Conservation (phyloP, 2,329 filamentous ascomycete genomes). For the Tetracladium maxilliforme region DNA sequence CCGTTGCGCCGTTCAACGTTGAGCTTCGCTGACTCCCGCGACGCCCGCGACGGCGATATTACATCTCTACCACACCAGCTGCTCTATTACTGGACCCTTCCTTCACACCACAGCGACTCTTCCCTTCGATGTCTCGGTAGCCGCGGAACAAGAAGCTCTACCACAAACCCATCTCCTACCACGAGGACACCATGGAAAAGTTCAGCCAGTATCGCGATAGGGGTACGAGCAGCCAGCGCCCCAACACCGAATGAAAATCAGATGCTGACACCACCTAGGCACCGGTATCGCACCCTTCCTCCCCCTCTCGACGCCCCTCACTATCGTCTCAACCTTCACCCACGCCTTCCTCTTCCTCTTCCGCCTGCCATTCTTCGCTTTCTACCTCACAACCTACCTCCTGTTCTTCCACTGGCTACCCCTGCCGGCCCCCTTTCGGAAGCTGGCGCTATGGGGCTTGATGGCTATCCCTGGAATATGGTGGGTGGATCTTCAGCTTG, state of each 20-base stretch:
- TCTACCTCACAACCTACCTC: constrained; percentile 58
- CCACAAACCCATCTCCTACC: neutral
- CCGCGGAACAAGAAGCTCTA: no score
- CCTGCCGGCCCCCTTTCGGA: constrained; percentile 53
- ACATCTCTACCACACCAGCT: neutral
- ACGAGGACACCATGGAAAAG: constrained; percentile 46
- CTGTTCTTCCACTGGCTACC: constrained; percentile 72
- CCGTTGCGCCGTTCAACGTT: neutral
- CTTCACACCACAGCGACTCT: neutral
- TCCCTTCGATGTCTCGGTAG: no score
- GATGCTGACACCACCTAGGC: constrained; percentile 34
- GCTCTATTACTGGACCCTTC: neutral
- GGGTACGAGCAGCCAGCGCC: constrained; percentile 27
- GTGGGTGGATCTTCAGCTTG: constrained; percentile 98
- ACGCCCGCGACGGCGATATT: neutral
- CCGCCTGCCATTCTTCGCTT: constrained; percentile 64
- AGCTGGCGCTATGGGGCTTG: constrained; percentile 76
- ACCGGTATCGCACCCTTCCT: constrained; percentile 92
- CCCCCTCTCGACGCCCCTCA: constrained; percentile 43
- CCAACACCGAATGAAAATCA: constrained; percentile 3
- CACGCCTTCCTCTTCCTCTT: constrained; percentile 64
- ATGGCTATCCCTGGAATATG: constrained; percentile 84
- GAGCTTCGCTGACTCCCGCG: neutral
- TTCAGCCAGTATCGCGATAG: constrained; percentile 63
- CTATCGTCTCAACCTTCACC: no score